Conservation (phyloP, 1,284 basidiomycete species). For the Pascua guehoae region DNA sequence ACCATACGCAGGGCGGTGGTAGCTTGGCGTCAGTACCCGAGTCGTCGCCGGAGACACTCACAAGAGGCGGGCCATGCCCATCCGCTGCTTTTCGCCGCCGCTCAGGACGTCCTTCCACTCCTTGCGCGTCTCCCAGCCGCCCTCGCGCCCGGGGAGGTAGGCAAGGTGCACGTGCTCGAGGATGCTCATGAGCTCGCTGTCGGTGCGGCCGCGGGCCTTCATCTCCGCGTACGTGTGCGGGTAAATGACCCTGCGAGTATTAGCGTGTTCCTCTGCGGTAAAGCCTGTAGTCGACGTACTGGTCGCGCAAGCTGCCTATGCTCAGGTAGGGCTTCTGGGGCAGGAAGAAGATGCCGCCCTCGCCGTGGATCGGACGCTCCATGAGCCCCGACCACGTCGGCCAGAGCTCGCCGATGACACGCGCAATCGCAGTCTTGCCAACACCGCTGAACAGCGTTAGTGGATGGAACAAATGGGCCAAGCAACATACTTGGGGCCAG, state of each 20-base stretch:
- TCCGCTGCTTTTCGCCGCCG: conserved; percentile 94
- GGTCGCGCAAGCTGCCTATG: conserved; percentile 79
- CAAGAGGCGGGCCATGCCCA: conserved; percentile 55
- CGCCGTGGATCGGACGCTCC: conserved; percentile 50
- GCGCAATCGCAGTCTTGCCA: conserved; percentile 88
- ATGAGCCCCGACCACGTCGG: conserved; percentile 54
- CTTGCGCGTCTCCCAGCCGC: conserved; percentile 82
- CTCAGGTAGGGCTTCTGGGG: conserved; percentile 92
- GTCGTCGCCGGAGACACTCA: conserved; percentile 19
- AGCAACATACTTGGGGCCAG: conserved; percentile 60
- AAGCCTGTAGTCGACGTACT: conserved; percentile 53
- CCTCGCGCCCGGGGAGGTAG: conserved; percentile 82
- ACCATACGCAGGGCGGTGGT: conserved; percentile 39
- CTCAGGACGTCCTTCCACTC: conserved; percentile 95
- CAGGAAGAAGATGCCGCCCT: conserved; percentile 71
- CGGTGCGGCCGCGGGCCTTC: conserved; percentile 60
- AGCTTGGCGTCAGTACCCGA: conserved; percentile 17
- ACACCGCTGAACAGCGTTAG: conserved; percentile 61
- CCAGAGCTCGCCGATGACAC: conserved; percentile 89
- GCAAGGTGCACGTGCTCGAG: conserved; percentile 75
- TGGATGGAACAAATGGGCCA: conserved; percentile 1
- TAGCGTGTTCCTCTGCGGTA: neutral
- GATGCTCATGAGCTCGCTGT: conserved; percentile 67
- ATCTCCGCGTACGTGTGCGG: conserved; percentile 80
- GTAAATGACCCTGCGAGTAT: conserved; percentile 42